Evolutionary conservation across 371 early-diverging fungal species (phyloP).

Genomic region (Mortierella sp.): DNA sequence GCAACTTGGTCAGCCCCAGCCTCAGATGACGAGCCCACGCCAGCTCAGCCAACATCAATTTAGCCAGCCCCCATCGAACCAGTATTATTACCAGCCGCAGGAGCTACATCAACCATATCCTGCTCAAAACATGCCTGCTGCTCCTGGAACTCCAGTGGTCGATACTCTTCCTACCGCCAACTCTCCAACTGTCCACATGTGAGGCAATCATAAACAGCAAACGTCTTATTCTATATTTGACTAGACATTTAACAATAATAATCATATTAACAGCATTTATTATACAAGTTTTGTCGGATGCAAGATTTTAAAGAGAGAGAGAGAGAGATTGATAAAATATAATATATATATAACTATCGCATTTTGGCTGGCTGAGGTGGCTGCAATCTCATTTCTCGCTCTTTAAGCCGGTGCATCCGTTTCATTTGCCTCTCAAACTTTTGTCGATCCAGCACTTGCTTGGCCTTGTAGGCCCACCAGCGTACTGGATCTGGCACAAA

Average conservation of each 20-base stretch:
- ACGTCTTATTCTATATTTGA: neutral
- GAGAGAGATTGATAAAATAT: neutral
- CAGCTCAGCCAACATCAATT: too few relatives aligned
- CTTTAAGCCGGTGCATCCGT: slow-evolving; percentile 5
- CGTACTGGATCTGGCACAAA: slow-evolving; percentile 57
- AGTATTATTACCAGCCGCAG: too few relatives aligned
- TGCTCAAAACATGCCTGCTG: neutral
- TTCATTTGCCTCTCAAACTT: slow-evolving; percentile 35
- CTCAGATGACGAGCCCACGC: too few relatives aligned
- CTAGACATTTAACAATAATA: neutral
- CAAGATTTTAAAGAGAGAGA: neutral
- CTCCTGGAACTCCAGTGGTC: neutral
- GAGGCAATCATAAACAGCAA: neutral
- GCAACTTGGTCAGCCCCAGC: too few relatives aligned
- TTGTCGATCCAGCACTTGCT: slow-evolving; percentile 33
- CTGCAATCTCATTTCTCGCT: neutral
- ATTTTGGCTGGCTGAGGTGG: slow-evolving; percentile 13
- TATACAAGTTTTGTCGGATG: neutral
- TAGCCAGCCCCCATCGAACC: too few relatives aligned
- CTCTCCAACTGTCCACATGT: too few relatives aligned
- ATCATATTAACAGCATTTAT: neutral
- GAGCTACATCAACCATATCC: neutral
- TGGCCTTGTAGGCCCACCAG: slow-evolving; percentile 56
- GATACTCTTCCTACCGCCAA: neutral
- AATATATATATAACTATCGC: slow-evolving; percentile 1